Conservation (phyloP, 192 early-diverging fungal species). For the Coemansia biformis region DNA sequence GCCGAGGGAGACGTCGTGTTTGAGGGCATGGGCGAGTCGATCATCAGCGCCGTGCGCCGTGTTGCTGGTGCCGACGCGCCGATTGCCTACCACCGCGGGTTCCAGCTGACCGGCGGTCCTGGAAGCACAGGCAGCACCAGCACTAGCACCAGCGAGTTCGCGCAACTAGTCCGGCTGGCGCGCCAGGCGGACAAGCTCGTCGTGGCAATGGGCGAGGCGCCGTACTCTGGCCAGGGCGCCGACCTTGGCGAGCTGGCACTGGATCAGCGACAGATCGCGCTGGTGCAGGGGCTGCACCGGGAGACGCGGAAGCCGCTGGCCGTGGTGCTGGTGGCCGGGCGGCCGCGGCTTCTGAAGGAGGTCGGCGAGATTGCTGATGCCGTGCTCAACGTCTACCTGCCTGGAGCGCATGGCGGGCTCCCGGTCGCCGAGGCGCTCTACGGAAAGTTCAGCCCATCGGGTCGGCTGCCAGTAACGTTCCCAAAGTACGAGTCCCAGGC, state of each 20-base stretch:
- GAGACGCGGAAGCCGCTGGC: constrained; percentile 34
- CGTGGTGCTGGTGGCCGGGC: constrained; percentile 52
- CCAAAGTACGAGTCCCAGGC: constrained; percentile 48
- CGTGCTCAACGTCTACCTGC: constrained; percentile 52
- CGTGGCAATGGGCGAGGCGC: constrained; percentile 25
- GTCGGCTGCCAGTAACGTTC: constrained; percentile 57
- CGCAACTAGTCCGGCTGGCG: constrained; percentile 13
- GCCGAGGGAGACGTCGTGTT: constrained; percentile 19
- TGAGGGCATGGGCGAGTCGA: constrained; percentile 21
- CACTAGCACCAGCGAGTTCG: neutral
- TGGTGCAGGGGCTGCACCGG: constrained; percentile 19
- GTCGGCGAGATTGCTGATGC: constrained; percentile 38
- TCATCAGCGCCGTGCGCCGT: constrained; percentile 15
- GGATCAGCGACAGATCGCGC: constrained; percentile 26
- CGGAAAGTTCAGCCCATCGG: constrained; percentile 55
- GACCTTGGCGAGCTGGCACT: constrained; percentile 18
- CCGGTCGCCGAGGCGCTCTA: constrained; percentile 58
- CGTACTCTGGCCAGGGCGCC: constrained; percentile 7
- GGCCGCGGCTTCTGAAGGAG: constrained; percentile 53
- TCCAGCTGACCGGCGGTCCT: constrained; percentile 11
- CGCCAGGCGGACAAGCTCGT: constrained; percentile 37
- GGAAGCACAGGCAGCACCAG: no score
- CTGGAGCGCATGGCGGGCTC: constrained; percentile 56
- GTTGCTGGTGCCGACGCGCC: constrained; percentile 1
- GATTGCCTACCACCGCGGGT: constrained; percentile 15